Evolutionary conservation across 2,329 filamentous ascomycete species (phyloP).

Genomic region (Thelonectria rubi): DNA sequence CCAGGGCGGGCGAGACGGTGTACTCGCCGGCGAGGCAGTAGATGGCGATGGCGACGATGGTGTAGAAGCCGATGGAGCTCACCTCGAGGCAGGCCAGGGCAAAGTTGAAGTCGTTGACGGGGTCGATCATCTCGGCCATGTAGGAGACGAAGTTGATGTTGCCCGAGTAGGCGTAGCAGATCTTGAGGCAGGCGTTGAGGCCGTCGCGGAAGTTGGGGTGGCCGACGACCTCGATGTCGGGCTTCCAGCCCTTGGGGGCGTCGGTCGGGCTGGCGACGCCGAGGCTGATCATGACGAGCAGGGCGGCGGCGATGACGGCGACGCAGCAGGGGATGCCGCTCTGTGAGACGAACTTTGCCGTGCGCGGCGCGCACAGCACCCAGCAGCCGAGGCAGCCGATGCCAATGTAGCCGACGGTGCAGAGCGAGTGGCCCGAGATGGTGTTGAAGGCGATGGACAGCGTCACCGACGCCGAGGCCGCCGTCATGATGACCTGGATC

Average conservation of each 20-base stretch:
- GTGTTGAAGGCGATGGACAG: constrained; percentile 76
- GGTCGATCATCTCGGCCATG: constrained; percentile 50
- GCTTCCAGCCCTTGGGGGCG: constrained; percentile 42
- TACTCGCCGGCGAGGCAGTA: constrained; percentile 43
- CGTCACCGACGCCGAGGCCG: constrained; percentile 72
- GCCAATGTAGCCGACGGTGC: constrained; percentile 72
- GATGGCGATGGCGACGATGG: constrained; percentile 40
- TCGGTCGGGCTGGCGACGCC: constrained; percentile 43
- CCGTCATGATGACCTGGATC: constrained; percentile 77
- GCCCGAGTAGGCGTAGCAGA: constrained; percentile 50
- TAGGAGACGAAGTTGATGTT: constrained; percentile 50
- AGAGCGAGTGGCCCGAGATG: constrained; percentile 67
- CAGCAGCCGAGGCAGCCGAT: constrained; percentile 70
- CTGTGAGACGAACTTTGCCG: constrained; percentile 59
- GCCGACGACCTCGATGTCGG: constrained; percentile 43
- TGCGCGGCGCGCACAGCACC: constrained; percentile 71
- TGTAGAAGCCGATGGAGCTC: constrained; percentile 40
- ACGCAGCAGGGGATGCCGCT: constrained; percentile 47
- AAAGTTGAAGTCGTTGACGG: constrained; percentile 45
- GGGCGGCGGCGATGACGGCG: constrained; percentile 47
- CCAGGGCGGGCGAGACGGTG: constrained; percentile 41
- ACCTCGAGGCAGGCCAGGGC: constrained; percentile 39
- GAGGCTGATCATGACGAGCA: constrained; percentile 51
- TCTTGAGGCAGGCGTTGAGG: constrained; percentile 47
- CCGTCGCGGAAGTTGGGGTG: constrained; percentile 46